phyloP scores from a whole-genome alignment of 2,329 filamentous ascomycete genomes.

The Clonostachys byssicola region DNA sequence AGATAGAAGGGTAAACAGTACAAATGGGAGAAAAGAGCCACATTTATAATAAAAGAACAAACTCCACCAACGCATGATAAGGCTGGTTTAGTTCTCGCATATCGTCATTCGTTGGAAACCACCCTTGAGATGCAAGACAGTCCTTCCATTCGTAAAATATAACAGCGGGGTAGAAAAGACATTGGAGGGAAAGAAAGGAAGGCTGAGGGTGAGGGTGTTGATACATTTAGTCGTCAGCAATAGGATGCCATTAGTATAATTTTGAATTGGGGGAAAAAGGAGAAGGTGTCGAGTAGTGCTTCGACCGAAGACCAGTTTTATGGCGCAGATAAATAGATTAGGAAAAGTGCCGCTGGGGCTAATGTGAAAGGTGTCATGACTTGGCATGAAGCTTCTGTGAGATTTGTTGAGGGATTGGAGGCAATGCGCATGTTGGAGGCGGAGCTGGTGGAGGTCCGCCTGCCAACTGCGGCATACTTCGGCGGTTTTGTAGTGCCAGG shows the following conservation, averaged over 20 bases:
- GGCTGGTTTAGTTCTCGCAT: too few species aligned
- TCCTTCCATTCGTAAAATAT: too few species aligned
- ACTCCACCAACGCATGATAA: too few species aligned
- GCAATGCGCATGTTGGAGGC: conserved; percentile 50
- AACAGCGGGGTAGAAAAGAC: neutral
- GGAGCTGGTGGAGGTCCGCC: conserved; percentile 49
- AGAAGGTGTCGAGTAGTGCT: too few species aligned
- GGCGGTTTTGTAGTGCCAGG: conserved; percentile 24
- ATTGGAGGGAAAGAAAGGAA: neutral
- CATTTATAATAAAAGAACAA: too few species aligned
- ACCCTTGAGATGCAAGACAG: too few species aligned
- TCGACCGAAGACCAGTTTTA: too few species aligned
- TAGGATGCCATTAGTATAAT: neutral
- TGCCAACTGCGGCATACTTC: conserved; percentile 46
- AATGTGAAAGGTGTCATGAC: neutral
- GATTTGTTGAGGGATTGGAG: conserved; percentile 39
- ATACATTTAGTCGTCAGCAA: neutral
- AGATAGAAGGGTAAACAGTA: too few species aligned
- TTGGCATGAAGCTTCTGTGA: neutral
- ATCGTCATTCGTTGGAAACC: too few species aligned
- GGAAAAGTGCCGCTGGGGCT: neutral
- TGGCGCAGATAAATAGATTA: neutral
- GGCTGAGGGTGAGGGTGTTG: neutral
- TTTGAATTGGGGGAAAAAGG: neutral
- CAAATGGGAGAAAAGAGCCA: too few species aligned